Evolutionary conservation across 805 yeast species (phyloP).

Genomic region (Yamadazyma sp.): DNA sequence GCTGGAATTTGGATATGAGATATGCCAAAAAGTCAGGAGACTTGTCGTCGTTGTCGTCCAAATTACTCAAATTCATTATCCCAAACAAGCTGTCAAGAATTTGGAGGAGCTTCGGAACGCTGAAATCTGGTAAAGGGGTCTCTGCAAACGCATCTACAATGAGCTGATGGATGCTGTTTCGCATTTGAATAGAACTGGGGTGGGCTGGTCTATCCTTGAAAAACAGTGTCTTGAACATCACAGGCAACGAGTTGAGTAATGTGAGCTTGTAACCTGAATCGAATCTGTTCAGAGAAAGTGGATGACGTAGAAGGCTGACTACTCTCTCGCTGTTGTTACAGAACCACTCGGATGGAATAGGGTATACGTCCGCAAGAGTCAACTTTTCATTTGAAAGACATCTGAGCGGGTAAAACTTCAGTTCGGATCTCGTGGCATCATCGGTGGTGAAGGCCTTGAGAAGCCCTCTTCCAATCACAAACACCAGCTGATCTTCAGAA

Average conservation of each 20-base stretch:
- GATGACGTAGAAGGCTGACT: constrained; percentile 16
- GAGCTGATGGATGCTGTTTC: background rate
- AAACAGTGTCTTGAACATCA: background rate
- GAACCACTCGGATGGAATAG: constrained; percentile 37
- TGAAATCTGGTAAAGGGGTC: background rate
- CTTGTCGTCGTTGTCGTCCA: constrained; percentile 2
- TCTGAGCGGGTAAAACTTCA: constrained; percentile 15
- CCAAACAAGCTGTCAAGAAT: constrained; percentile 4
- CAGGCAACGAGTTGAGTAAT: constrained; percentile 1
- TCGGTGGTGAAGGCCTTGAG: background rate
- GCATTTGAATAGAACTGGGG: background rate
- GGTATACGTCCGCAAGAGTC: constrained; percentile 27
- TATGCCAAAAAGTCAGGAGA: constrained; percentile 6
- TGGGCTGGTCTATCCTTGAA: background rate
- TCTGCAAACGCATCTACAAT: background rate
- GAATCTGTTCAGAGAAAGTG: constrained; percentile 21
- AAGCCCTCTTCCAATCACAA: background rate
- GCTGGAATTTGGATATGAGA: constrained; percentile 4
- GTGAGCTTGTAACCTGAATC: constrained; percentile 8
- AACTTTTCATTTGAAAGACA: constrained; percentile 35
- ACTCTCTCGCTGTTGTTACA: constrained; percentile 30
- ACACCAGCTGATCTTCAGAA: constrained; percentile 7
- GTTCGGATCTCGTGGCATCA: background rate
- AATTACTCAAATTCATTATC: background rate
- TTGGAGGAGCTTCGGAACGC: constrained; percentile 2